phyloP scores from a whole-genome alignment of 1,284 basidiomycete species.

The Kalmanozyma brasiliensis region DNA sequence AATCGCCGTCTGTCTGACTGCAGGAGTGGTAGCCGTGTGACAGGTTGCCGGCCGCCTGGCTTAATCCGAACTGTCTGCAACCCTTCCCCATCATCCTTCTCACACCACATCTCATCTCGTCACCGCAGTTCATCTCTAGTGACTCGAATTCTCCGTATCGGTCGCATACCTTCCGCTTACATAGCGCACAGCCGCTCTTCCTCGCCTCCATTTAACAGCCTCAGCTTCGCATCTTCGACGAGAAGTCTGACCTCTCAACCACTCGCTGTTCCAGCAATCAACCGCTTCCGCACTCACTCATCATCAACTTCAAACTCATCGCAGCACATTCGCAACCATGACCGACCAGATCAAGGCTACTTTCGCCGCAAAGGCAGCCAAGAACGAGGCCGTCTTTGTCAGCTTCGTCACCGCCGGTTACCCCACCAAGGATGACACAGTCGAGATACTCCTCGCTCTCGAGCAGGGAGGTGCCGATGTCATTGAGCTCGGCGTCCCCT shows the following conservation, averaged over 20 bases:
- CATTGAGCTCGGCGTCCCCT: constrained; percentile 92
- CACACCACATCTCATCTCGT: constrained; percentile 6
- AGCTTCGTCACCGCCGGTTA: constrained; percentile 66
- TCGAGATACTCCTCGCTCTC: constrained; percentile 87
- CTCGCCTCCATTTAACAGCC: background rate
- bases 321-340: constrained; percentile 34
- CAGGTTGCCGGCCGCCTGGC: no score
- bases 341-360: constrained; percentile 60
- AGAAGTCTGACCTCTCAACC: no score
- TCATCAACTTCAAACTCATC: no score
- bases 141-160: constrained; percentile 27
- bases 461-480: constrained; percentile 92
- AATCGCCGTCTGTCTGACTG: background rate
- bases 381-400: constrained; percentile 66
- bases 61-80: no score
- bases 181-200: constrained; percentile 7
- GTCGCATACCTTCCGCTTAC: constrained; percentile 8
- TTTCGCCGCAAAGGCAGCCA: constrained; percentile 56
- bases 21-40: background rate
- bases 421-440: constrained; percentile 74
- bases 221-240: background rate
- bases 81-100: background rate
- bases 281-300: no score
- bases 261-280: no score
- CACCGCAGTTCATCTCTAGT: constrained; percentile 20